phyloP scores from a whole-genome alignment of 2,329 filamentous ascomycete species.

The Emmonsiellopsis sp. region DNA sequence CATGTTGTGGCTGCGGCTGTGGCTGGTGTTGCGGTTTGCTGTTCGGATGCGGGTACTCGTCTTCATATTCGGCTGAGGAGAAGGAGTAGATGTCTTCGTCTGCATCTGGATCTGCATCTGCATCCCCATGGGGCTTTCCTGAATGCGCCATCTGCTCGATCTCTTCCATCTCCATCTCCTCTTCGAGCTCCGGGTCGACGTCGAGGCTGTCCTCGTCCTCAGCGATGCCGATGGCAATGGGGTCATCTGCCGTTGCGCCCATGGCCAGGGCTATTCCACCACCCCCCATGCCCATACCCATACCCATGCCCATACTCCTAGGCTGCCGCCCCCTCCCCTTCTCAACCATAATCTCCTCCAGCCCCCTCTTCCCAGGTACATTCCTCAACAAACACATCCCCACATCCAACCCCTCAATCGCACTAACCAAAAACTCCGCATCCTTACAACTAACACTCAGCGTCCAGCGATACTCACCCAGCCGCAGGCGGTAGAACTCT shows the following conservation, averaged over 20 bases:
- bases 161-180: not conserved
- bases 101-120: not conserved
- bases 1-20: slow-evolving; percentile 5
- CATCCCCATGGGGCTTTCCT: not conserved
- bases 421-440: slow-evolving; percentile 47
- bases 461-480: slow-evolving; percentile 92
- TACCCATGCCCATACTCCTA: not conserved
- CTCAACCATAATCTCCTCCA: slow-evolving; percentile 36
- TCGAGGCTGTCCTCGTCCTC: not conserved
- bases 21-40: not conserved
- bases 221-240: not conserved
- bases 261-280: not conserved
- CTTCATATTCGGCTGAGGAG: not conserved
- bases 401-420: slow-evolving; percentile 69
- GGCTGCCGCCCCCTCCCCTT: not conserved
- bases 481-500: slow-evolving; percentile 76
- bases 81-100: not conserved
- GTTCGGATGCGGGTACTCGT: not conserved
- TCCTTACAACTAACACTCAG: slow-evolving; percentile 75
- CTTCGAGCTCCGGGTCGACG: not conserved
- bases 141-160: not conserved
- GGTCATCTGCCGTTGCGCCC: not conserved
- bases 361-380: slow-evolving; percentile 60
- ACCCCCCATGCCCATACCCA: not conserved
- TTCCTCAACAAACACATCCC: slow-evolving; percentile 59